Evolutionary conservation across 2,329 filamentous ascomycete species (phyloP).

Genomic region (Pyrenochaeta sp.): DNA sequence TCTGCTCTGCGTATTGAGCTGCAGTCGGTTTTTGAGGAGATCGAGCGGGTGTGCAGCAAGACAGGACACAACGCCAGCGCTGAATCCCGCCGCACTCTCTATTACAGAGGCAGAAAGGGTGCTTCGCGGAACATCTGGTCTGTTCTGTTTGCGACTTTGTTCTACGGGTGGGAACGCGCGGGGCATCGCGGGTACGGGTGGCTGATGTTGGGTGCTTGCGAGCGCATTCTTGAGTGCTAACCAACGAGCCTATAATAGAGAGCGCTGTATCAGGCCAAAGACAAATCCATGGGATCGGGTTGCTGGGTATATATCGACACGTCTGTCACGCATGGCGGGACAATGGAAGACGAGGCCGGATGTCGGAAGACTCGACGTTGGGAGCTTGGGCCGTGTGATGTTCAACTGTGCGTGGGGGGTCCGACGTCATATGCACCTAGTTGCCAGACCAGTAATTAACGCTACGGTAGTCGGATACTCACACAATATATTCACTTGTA

Average conservation of each 20-base stretch:
- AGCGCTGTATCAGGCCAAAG: not conserved
- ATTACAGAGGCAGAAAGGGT: slow-evolving; percentile 72
- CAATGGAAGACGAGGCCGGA: slow-evolving; percentile 7
- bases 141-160: slow-evolving; percentile 42
- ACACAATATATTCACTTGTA: too few species aligned
- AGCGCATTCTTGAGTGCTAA: slow-evolving; percentile 32
- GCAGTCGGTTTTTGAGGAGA: slow-evolving; percentile 94
- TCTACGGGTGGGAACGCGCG: slow-evolving; percentile 60
- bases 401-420: slow-evolving; percentile 7
- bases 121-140: slow-evolving; percentile 34
- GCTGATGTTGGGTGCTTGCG: slow-evolving; percentile 11
- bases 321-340: not conserved
- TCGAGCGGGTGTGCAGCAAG: slow-evolving; percentile 91
- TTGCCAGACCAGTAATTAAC: too few species aligned
- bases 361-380: slow-evolving; percentile 6
- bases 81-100: slow-evolving; percentile 89
- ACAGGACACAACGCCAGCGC: slow-evolving; percentile 85
- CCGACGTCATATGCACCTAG: slow-evolving; percentile 9
- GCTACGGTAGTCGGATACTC: too few species aligned
- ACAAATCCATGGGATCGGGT: slow-evolving; percentile 12
- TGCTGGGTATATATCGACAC: not conserved
- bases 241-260: not conserved
- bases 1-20: slow-evolving; percentile 60
- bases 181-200: slow-evolving; percentile 51
- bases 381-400: slow-evolving; percentile 18